Base-by-base conservation (phyloP, 108 stramenopile genomes). In the Aurantiochytrium sp. region DNA sequence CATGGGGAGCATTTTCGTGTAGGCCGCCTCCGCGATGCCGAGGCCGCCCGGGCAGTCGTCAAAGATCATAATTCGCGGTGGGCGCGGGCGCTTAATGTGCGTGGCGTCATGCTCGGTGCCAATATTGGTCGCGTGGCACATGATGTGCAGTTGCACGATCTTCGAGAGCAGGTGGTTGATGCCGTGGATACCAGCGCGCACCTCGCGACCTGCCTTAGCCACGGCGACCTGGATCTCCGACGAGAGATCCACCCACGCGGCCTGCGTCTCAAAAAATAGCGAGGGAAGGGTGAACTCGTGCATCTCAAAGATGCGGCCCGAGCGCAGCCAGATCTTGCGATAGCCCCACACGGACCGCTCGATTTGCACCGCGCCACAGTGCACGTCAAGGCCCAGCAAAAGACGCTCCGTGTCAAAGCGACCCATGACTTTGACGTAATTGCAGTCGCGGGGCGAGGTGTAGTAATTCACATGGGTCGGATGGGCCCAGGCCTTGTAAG, bases 191-290 rank as follows among this genome's bases (percentile, higher is more conserved):
- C 98, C 97, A 37, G 89, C 92, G 34, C 88, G 22, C 48, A 89
- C 88, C 87, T 91, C 91, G 1, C 54, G 86, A 3, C 68, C 52
- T 3, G n/a, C 52, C 17, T 41, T 36, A 30, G 86, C 87, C 12
- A 93, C 55, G 22, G 12, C 24, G 22, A 45, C 37, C 89, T 90
- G 91, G 21, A 88, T 52, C n/a, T 48, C 85, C 21, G 87, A 22
- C 24, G 91, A 89, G 12, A 95, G 89, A 89, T 99, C 98, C 52
- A 97, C 73, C 97, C 97, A 99, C 31, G 96, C 69, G 4, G 95
- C 98, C 85, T 92, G 91, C 6, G 96, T 98, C 54, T 96, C 96
- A 86, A 92, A 99, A 91, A 97, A 95, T 92, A 98, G 94, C 10
- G 96, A 91, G 1, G 98, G 98, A 21, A 99, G 85, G 0, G 93